Conservation (phyloP, 139 green algal species). For the Pleodorina starrii region DNA sequence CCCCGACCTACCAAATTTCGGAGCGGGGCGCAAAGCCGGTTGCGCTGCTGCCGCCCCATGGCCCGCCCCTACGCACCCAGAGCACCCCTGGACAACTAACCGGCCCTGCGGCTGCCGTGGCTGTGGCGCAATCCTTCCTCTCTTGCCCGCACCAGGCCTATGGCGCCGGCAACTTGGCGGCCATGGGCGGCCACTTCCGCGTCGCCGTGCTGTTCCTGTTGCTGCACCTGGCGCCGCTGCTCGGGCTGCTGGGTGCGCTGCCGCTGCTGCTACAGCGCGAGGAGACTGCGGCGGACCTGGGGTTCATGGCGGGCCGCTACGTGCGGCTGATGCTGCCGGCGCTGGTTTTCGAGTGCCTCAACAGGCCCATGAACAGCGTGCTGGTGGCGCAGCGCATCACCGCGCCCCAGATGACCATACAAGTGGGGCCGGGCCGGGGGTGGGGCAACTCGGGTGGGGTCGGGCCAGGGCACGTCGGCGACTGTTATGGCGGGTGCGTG, state of each 20-base stretch:
- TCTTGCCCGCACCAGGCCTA: conserved; percentile 8
- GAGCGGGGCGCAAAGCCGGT: too few species aligned
- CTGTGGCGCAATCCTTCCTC: not conserved
- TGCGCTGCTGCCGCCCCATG: too few species aligned
- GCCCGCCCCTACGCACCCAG: too few species aligned
- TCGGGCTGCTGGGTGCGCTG: not conserved
- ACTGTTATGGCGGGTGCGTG: too few species aligned
- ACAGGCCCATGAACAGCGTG: conserved; percentile 64
- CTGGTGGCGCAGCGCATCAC: conserved; percentile 69
- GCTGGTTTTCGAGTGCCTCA: conserved; percentile 63
- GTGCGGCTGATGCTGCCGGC: conserved; percentile 59
- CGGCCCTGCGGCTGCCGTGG: too few species aligned
- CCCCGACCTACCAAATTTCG: not conserved
- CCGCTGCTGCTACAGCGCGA: conserved; percentile 26
- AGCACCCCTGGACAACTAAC: too few species aligned
- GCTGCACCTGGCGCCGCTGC: conserved; percentile 43
- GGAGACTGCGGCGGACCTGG: conserved; percentile 25
- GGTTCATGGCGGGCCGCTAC: conserved; percentile 55
- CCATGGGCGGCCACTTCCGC: conserved; percentile 35
- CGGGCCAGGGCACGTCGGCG: too few species aligned
- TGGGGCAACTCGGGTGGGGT: too few species aligned
- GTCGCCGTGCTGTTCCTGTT: conserved; percentile 29
- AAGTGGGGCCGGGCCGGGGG: not conserved
- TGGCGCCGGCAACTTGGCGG: conserved; percentile 46
- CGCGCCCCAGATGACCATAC: conserved; percentile 60